Conservation (phyloP, 345 rosid genomes). For the Cardiospermum halicacabum region DNA sequence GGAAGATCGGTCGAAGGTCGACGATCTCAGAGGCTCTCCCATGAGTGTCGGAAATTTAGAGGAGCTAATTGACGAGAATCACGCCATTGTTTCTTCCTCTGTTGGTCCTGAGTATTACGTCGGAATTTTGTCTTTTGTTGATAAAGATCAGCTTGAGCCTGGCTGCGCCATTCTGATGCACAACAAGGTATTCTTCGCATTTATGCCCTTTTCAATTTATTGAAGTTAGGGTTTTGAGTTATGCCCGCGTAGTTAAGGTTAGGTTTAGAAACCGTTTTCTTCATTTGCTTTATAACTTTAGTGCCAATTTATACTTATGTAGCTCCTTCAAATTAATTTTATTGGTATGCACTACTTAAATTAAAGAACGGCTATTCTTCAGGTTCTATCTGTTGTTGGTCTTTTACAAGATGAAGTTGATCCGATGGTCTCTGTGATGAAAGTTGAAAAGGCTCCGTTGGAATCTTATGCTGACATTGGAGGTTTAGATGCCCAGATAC, state of each 20-base stretch:
- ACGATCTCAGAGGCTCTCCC: constrained; percentile 86
- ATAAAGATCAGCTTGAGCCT: constrained; percentile 95
- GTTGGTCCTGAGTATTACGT: constrained; percentile 97
- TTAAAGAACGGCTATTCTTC: constrained; percentile 1
- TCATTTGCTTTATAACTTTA: no score
- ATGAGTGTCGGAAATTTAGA: constrained; percentile 96
- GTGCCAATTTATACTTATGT: no score
- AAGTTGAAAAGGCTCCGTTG: constrained; percentile 97
- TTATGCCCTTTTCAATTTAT: background rate
- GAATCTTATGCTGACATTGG: constrained; percentile 99
- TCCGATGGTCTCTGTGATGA: constrained; percentile 99
- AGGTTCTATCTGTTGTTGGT: constrained; percentile 97
- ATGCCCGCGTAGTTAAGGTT: background rate
- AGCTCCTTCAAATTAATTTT: background rate
- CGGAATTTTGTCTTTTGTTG: constrained; percentile 88
- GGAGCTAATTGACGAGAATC: constrained; percentile 95
- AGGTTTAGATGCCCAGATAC: constrained; percentile 98
- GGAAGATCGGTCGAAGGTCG: constrained; percentile 89
- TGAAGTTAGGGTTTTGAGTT: background rate
- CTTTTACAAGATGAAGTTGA: constrained; percentile 97
- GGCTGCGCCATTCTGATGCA: constrained; percentile 98
- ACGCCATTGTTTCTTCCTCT: constrained; percentile 87
- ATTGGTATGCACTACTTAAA: background rate
- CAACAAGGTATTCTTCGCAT: constrained; percentile 53
- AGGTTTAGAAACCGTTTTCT: no score